Evolutionary conservation across 176 grass and related monocot genomes (phyloP).

Genomic region (Hordeum marinum): DNA sequence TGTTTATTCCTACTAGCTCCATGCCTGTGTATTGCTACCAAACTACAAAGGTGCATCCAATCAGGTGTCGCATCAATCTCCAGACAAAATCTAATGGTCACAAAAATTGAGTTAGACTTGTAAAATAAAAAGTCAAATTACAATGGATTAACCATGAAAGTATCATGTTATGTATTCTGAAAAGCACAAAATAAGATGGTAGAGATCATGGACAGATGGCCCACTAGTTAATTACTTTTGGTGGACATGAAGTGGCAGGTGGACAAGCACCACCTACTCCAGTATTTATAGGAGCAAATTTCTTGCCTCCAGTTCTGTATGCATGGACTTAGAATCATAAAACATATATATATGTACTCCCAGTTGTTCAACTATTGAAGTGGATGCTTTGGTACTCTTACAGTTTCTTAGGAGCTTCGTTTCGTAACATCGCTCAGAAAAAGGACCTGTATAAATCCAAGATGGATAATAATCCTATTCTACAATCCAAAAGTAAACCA

Average conservation of each 20-base stretch:
- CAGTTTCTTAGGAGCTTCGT: slow-evolving; percentile 87
- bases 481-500: slow-evolving; percentile 41
- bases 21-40: not conserved
- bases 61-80: not conserved
- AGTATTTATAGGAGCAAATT: not conserved
- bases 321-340: not conserved
- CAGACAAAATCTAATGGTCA: not conserved
- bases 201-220: not conserved
- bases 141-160: not conserved
- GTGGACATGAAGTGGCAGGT: not conserved
- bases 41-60: slow-evolving; percentile 1
- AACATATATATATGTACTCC: not conserved
- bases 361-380: slow-evolving; percentile 18
- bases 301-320: not conserved
- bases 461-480: slow-evolving; percentile 38
- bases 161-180: not conserved
- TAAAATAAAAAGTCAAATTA: not conserved
- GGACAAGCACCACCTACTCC: not conserved
- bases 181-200: not conserved
- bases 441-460: slow-evolving; percentile 51
- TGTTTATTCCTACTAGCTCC: not conserved
- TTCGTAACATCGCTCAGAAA: slow-evolving; percentile 70
- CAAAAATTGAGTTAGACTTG: not conserved
- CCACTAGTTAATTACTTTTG: not conserved
- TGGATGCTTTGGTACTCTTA: slow-evolving; percentile 29